Evolutionary conservation across 148 eudicot species (phyloP).

Genomic region (Diospyros kaki): DNA sequence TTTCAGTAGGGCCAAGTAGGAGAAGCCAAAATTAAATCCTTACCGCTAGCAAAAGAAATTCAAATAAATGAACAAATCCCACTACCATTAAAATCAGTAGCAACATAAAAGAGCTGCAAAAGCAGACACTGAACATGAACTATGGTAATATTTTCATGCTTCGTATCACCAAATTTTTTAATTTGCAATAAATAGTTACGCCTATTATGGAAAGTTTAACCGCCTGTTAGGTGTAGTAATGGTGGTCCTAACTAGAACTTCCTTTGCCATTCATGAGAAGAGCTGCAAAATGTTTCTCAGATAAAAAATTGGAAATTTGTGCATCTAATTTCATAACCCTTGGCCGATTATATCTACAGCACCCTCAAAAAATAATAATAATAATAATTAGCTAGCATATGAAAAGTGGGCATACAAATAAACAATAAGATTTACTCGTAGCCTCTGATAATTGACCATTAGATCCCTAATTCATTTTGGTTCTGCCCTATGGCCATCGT

Average conservation of each 20-base stretch:
- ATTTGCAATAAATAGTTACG: neutral
- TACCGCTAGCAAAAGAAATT: no score
- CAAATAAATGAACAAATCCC: neutral
- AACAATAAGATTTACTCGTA: no score
- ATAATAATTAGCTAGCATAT: no score
- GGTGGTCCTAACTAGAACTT: neutral
- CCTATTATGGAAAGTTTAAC: neutral
- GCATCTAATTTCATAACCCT: no score
- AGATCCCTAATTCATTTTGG: no score
- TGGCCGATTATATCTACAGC: no score
- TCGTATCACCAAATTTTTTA: neutral
- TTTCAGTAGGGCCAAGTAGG: neutral
- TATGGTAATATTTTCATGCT: neutral
- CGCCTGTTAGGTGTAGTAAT: neutral
- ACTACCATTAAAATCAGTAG: neutral
- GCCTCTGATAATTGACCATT: no score
- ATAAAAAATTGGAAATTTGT: no score
- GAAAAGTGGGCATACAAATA: no score
- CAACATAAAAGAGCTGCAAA: conserved; percentile 9
- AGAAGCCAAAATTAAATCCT: neutral
- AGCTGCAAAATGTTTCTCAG: neutral
- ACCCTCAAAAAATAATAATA: no score
- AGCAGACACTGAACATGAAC: neutral
- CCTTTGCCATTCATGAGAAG: neutral
- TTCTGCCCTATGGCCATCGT: no score